These are phyloP conservation scores for Kregervanrija pseudodelftensis DNA, from an alignment of 805 yeast genomes.

Conservation along the genomic window DNA sequence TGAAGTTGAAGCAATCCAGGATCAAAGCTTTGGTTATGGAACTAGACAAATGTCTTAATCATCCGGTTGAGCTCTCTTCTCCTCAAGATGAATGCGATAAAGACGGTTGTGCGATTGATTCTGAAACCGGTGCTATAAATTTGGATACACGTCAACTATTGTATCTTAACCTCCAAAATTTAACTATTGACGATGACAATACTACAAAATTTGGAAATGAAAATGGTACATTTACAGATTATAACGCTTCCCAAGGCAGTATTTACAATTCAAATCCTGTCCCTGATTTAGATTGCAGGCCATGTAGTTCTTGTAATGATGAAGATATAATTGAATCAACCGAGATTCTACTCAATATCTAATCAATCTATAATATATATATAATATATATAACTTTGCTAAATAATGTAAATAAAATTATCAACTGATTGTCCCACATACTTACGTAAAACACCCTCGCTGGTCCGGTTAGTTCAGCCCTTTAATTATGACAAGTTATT, in stretches of 20 bases:
- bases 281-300: background rate
- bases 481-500: no score
- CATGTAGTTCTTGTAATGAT: no score
- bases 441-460: no score
- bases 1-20: no score
- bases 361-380: background rate
- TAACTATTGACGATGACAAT: slow-evolving; percentile 3
- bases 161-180: slow-evolving; percentile 2
- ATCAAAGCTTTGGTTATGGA: no score
- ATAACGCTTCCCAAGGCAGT: background rate
- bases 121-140: background rate
- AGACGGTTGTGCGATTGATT: background rate
- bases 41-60: no score
- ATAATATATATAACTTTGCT: background rate
- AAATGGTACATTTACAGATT: background rate
- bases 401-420: background rate
- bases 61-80: background rate
- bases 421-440: background rate
- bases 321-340: no score
- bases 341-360: no score
- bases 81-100: background rate
- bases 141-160: slow-evolving; percentile 3
- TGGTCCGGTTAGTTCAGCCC: no score
- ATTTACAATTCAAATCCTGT: slow-evolving; percentile 7
- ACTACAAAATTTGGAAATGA: background rate